These are phyloP conservation scores for Naganishia cerealis DNA, from an alignment of 1,284 basidiomycete genomes.

Conservation along the genomic window DNA sequence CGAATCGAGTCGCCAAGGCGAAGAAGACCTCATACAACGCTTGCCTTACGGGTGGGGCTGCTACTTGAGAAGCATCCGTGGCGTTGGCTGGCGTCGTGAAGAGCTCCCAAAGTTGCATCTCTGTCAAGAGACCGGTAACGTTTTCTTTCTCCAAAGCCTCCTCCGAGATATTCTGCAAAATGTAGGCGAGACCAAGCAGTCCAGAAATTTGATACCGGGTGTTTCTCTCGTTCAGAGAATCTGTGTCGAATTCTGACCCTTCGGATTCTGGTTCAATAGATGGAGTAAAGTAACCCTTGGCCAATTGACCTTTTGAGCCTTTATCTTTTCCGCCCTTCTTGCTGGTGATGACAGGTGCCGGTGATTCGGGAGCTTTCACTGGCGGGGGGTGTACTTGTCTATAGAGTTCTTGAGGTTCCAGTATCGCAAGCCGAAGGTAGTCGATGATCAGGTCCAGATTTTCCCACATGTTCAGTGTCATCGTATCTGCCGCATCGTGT, in stretches of 20 bases:
- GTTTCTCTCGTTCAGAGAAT: constrained; percentile 7
- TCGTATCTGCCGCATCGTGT: constrained; percentile 14
- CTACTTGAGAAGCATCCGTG: constrained; percentile 32
- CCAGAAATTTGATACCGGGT: constrained; percentile 32
- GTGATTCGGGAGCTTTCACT: constrained; percentile 17
- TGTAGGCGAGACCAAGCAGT: constrained; percentile 31
- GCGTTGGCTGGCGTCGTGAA: constrained; percentile 26
- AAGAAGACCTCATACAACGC: constrained; percentile 46
- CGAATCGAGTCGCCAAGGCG: constrained; percentile 39
- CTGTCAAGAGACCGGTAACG: constrained; percentile 12
- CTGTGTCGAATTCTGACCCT: constrained; percentile 16
- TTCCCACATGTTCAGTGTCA: constrained; percentile 45
- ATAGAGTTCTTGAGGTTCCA: constrained; percentile 69
- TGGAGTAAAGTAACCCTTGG: constrained; percentile 25
- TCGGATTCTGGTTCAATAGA: constrained; percentile 7
- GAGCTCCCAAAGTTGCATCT: constrained; percentile 27
- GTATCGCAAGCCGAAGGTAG: constrained; percentile 56
- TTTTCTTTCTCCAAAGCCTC: constrained; percentile 21
- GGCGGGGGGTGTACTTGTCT: constrained; percentile 66
- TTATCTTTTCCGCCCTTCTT: constrained; percentile 28
- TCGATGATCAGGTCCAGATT: constrained; percentile 50
- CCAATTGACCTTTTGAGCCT: constrained; percentile 12
- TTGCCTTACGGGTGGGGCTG: constrained; percentile 47
- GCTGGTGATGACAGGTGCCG: constrained; percentile 2
- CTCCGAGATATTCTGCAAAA: constrained; percentile 20